These are phyloP conservation scores for Malus sylvestris DNA, from an alignment of 306 rosid species.

Conservation along the genomic window DNA sequence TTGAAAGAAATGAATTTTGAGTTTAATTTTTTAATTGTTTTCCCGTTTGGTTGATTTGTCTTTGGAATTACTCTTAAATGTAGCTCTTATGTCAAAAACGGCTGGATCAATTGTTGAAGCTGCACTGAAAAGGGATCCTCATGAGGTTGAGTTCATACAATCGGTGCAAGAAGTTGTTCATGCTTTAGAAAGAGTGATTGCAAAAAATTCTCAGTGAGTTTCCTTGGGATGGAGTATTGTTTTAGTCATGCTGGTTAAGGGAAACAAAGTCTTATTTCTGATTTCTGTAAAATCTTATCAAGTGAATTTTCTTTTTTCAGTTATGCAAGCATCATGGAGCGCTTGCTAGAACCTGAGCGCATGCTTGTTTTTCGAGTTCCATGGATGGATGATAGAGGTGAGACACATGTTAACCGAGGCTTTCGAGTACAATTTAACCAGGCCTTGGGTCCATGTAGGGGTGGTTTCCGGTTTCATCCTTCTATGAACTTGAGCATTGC, in stretches of 20 bases:
- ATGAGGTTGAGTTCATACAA: conserved; percentile 83
- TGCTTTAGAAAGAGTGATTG: conserved; percentile 93
- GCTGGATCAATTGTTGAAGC: conserved; percentile 96
- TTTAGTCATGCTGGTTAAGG: background rate
- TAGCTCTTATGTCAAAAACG: conserved; percentile 87
- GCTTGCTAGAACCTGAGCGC: conserved; percentile 92
- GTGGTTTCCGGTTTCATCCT: conserved; percentile 91
- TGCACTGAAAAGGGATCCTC: conserved; percentile 87
- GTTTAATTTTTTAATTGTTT: conserved; percentile 14
- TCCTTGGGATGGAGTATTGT: conserved; percentile 10
- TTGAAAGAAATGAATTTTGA: background rate
- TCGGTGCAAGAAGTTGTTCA: conserved; percentile 79
- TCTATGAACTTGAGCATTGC: conserved; percentile 79
- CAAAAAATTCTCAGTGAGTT: conserved; percentile 89
- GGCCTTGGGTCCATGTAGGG: conserved; percentile 96
- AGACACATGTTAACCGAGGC: conserved; percentile 78
- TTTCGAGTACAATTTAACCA: conserved; percentile 91
- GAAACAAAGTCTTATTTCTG: background rate
- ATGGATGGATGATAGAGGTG: conserved; percentile 96
- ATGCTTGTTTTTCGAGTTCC: conserved; percentile 87
- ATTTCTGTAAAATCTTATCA: conserved; percentile 10
- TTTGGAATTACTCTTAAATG: conserved; percentile 36
- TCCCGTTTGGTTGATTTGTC: conserved; percentile 15
- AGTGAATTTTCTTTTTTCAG: conserved; percentile 40
- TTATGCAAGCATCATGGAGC: conserved; percentile 92